phyloP scores from a whole-genome alignment of 345 rosid genomes.

The Hirschfeldia incana region DNA sequence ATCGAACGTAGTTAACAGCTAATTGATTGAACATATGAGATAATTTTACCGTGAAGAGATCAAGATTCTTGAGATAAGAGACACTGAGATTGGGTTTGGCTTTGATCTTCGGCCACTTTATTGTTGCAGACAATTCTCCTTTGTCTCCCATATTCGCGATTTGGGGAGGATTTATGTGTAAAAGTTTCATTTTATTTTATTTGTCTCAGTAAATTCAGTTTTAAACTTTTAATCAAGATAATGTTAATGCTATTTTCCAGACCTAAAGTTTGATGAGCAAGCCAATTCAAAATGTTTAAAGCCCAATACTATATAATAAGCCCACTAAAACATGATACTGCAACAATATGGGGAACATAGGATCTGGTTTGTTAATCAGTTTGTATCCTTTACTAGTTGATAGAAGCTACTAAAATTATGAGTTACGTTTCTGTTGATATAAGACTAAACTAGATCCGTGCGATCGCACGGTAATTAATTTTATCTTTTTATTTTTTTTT shows the following conservation, averaged over 20 bases:
- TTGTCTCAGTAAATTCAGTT: background rate
- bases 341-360: too few relatives aligned
- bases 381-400: too few relatives aligned
- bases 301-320: background rate
- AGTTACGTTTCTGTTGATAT: too few relatives aligned
- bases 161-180: slow-evolving; percentile 3
- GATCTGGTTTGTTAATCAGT: too few relatives aligned
- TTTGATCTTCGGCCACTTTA: slow-evolving; percentile 67
- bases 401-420: too few relatives aligned
- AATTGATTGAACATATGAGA: background rate
- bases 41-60: slow-evolving; percentile 66
- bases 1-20: background rate
- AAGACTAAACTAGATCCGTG: too few relatives aligned
- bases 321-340: too few relatives aligned
- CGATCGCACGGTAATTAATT: too few relatives aligned
- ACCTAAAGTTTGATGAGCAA: background rate
- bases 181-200: background rate
- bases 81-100: slow-evolving; percentile 53
- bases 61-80: slow-evolving; percentile 53
- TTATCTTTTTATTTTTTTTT: too few relatives aligned
- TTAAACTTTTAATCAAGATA: background rate
- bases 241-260: background rate
- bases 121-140: slow-evolving; percentile 30
- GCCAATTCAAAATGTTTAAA: background rate
- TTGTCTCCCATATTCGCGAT: slow-evolving; percentile 56